These are phyloP conservation scores for Tylopilus cervinicoccineus DNA, from an alignment of 768 basidiomycete species.

Conservation along the genomic window DNA sequence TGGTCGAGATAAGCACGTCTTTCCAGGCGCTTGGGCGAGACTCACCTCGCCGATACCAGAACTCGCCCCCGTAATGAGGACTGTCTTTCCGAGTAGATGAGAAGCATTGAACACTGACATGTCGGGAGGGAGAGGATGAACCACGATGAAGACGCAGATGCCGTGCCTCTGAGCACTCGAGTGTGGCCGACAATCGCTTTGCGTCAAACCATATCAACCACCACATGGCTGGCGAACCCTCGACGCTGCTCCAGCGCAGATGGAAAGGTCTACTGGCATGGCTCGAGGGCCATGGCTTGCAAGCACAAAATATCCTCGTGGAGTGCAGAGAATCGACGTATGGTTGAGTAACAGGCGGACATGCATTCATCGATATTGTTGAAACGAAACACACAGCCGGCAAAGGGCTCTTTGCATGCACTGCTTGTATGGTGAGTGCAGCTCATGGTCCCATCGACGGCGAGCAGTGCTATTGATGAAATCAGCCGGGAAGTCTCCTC, in stretches of 20 bases:
- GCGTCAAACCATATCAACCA: background rate
- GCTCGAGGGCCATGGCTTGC: constrained; percentile 49
- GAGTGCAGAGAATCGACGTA: constrained; percentile 46
- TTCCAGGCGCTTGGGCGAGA: constrained; percentile 2
- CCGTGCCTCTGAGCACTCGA: no score
- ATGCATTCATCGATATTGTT: background rate
- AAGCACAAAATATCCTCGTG: constrained; percentile 41
- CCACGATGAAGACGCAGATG: background rate
- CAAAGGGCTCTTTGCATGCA: constrained; percentile 60
- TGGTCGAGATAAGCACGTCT: background rate
- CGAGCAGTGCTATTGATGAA: constrained; percentile 1
- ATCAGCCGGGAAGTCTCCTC: constrained; percentile 51
- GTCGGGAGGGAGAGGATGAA: constrained; percentile 10
- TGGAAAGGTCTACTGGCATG: constrained; percentile 53
- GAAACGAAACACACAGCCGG: constrained; percentile 41
- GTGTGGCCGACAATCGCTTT: no score
- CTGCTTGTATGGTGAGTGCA: constrained; percentile 39
- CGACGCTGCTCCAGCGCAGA: constrained; percentile 10
- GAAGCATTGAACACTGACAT: constrained; percentile 85
- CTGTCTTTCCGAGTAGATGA: constrained; percentile 78
- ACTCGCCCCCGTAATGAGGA: constrained; percentile 87
- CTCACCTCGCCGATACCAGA: constrained; percentile 86
- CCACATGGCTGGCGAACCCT: constrained; percentile 2
- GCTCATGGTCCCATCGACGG: background rate
- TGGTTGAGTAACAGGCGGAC: constrained; percentile 40